Conservation (phyloP, 331 rosid genomes). For the Stylosanthes scabra region DNA sequence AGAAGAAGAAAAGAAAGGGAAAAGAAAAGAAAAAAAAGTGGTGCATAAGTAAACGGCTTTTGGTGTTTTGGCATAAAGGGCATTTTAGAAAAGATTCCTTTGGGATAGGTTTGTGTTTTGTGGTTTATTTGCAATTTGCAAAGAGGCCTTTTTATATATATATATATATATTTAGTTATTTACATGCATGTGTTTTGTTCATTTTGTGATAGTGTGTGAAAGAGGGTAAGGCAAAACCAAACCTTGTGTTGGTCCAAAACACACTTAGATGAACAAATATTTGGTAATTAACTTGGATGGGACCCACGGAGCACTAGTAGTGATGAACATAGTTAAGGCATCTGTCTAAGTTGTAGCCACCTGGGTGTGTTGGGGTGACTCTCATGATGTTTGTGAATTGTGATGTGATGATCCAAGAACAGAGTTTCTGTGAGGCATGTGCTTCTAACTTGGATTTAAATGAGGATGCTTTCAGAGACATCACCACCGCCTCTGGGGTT, state of each 20-base stretch:
- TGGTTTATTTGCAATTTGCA: conserved; percentile 13
- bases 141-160: neutral
- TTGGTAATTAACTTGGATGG: neutral
- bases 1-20: conserved; percentile 34
- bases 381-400: neutral
- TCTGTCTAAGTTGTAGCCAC: conserved; percentile 31
- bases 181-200: too few relatives aligned
- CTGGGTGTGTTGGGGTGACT: conserved; percentile 8
- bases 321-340: conserved; percentile 11
- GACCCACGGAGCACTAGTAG: neutral
- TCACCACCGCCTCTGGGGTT: neutral
- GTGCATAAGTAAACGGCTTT: conserved; percentile 46
- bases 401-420: neutral
- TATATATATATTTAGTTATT: neutral
- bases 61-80: conserved; percentile 41
- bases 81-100: conserved; percentile 50
- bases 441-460: neutral
- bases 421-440: conserved; percentile 26
- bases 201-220: neutral
- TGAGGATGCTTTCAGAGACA: neutral
- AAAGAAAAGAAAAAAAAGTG: conserved; percentile 31
- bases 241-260: neutral
- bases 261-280: conserved; percentile 4
- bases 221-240: neutral
- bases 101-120: conserved; percentile 28